Percentiles rank a stretch among this genome's conserved stretches.
Conservation (phyloP, 2,329 filamentous ascomycete species). For the Stagonosporopsis tanaceti region DNA sequence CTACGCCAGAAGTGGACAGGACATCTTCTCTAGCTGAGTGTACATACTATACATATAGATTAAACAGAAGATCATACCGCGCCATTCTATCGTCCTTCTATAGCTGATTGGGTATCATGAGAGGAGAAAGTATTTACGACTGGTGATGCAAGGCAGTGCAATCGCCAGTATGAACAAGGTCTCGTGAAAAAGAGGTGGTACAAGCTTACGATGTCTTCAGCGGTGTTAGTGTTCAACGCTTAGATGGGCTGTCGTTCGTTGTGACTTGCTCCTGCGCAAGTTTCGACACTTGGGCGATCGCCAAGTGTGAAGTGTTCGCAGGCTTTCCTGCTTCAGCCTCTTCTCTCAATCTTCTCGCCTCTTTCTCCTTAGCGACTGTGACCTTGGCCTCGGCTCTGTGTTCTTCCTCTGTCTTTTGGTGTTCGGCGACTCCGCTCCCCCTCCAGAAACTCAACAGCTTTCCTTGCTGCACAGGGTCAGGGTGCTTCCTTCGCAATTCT, state of each 20-base stretch:
- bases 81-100: conserved; percentile 10
- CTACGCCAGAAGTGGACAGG: not conserved
- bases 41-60: conserved; percentile 8
- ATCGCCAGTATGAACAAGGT: not conserved
- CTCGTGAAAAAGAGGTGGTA: not conserved
- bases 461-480: conserved; percentile 34
- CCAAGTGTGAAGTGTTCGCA: not conserved
- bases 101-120: conserved; percentile 44
- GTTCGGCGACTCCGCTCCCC: conserved; percentile 29
- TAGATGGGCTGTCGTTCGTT: not conserved
- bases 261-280: not conserved
- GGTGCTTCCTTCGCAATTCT: conserved; percentile 48
- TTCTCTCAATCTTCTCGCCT: conserved; percentile 19
- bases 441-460: conserved; percentile 44
- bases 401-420: conserved; percentile 29
- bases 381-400: conserved; percentile 17
- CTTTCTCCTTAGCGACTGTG: conserved; percentile 14
- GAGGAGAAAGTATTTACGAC: conserved; percentile 35
- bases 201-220: not conserved
- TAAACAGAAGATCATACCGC: not conserved
- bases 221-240: not conserved
- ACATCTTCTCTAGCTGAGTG: not conserved
- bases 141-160: not conserved
- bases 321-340: conserved; percentile 7
- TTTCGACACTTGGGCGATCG: not conserved